These are phyloP conservation scores for Meyerozyma smithsonii DNA, from an alignment of 1,139 yeast genomes.

Conservation along the genomic window DNA sequence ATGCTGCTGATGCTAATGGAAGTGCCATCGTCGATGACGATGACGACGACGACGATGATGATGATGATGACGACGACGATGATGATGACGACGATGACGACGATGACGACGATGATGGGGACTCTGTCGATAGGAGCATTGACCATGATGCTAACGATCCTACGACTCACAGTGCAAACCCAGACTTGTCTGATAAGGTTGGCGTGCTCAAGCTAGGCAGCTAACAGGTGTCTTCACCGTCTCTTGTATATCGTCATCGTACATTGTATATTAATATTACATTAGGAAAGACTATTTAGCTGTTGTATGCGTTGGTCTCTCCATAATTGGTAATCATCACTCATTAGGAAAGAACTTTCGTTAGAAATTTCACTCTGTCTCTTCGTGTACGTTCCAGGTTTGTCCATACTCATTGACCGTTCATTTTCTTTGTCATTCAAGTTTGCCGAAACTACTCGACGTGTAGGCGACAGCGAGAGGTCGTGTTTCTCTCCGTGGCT, in stretches of 20 bases:
- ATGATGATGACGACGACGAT: conserved; percentile 40
- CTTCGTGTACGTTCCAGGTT: conserved; percentile 11
- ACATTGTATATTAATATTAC: background rate
- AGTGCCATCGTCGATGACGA: conserved; percentile 31
- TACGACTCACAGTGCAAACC: background rate
- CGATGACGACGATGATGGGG: conserved; percentile 24
- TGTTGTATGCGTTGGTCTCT: conserved; percentile 35
- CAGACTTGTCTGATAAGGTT: background rate
- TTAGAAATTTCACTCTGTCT: conserved; percentile 21
- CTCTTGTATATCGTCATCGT: too few relatives aligned
- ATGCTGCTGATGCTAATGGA: conserved; percentile 32
- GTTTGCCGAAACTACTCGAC: background rate
- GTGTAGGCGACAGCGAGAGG: conserved; percentile 4
- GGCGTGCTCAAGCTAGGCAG: background rate
- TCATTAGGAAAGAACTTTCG: conserved; percentile 37
- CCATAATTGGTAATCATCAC: conserved; percentile 42
- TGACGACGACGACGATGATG: conserved; percentile 44
- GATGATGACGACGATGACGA: conserved; percentile 38
- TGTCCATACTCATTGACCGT: conserved; percentile 8
- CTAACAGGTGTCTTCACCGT: background rate
- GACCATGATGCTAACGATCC: background rate
- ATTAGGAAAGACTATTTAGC: conserved; percentile 16
- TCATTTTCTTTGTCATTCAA: conserved; percentile 13
- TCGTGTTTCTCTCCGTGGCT: conserved; percentile 8
- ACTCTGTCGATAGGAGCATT: conserved; percentile 38